phyloP scores from a whole-genome alignment of 768 basidiomycete genomes.

The Mycena belliarum region DNA sequence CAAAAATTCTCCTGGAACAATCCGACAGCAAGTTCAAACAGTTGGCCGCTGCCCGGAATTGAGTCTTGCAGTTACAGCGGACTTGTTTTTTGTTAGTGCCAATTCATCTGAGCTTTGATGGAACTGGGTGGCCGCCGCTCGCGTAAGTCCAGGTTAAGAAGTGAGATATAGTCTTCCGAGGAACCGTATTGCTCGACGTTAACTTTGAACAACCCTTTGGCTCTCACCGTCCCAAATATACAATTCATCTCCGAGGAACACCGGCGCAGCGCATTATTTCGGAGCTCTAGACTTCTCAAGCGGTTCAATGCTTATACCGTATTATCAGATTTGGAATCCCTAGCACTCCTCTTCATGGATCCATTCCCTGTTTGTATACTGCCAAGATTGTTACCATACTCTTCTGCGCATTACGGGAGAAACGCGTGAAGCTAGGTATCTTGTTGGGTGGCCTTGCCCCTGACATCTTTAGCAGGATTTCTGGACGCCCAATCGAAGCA shows the following conservation, averaged over 20 bases:
- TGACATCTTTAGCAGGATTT: background rate
- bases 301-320: background rate
- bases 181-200: background rate
- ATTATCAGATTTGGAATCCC: background rate
- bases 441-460: background rate
- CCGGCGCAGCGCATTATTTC: background rate
- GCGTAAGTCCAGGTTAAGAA: no score
- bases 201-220: background rate
- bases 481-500: slow-evolving; percentile 6
- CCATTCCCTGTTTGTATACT: background rate
- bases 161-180: no score
- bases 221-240: background rate
- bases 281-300: background rate
- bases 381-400: background rate
- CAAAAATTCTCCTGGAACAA: background rate
- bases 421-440: slow-evolving; percentile 15
- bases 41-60: background rate
- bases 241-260: background rate
- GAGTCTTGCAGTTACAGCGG: no score
- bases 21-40: slow-evolving; percentile 1
- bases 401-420: background rate
- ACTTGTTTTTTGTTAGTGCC: no score
- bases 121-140: no score
- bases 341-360: background rate
- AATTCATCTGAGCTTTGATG: no score